These are phyloP conservation scores for Teunomyces funiuensis DNA, from an alignment of 805 yeast species.

Conservation along the genomic window DNA sequence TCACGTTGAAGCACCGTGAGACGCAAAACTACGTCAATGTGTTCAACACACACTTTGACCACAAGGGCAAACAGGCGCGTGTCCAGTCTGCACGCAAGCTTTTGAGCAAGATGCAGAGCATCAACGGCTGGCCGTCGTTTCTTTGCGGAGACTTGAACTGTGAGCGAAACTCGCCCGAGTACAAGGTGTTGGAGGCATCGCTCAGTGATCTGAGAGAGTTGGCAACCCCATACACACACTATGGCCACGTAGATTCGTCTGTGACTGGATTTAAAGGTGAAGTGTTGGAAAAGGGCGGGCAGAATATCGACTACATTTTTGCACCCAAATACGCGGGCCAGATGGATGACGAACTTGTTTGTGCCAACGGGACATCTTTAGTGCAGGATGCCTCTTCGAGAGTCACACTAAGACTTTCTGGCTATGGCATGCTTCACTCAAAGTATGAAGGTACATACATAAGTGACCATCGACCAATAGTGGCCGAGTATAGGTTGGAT, in stretches of 20 bases:
- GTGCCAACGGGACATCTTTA: constrained; percentile 9
- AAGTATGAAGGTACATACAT: constrained; percentile 31
- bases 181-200: constrained; percentile 11
- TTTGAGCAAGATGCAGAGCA: constrained; percentile 7
- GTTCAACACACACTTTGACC: constrained; percentile 22
- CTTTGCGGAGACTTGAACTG: constrained; percentile 31
- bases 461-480: constrained; percentile 39
- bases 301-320: constrained; percentile 34
- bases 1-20: constrained; percentile 13
- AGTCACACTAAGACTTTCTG: constrained; percentile 16
- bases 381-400: constrained; percentile 5
- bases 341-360: constrained; percentile 12
- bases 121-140: constrained; percentile 32
- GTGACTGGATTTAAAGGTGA: constrained; percentile 36
- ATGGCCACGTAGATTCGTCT: constrained; percentile 30
- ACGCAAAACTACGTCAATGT: constrained; percentile 16
- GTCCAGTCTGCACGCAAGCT: constrained; percentile 13
- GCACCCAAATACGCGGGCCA: constrained; percentile 23
- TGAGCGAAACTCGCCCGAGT: constrained; percentile 22
- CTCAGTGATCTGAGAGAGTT: constrained; percentile 20
- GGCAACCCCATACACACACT: constrained; percentile 22
- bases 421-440: constrained; percentile 33
- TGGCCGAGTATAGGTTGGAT: constrained; percentile 24
- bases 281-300: constrained; percentile 23
- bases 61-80: constrained; percentile 14